phyloP scores from a whole-genome alignment of 306 rosid genomes.

The Casuarina equisetifolia region DNA sequence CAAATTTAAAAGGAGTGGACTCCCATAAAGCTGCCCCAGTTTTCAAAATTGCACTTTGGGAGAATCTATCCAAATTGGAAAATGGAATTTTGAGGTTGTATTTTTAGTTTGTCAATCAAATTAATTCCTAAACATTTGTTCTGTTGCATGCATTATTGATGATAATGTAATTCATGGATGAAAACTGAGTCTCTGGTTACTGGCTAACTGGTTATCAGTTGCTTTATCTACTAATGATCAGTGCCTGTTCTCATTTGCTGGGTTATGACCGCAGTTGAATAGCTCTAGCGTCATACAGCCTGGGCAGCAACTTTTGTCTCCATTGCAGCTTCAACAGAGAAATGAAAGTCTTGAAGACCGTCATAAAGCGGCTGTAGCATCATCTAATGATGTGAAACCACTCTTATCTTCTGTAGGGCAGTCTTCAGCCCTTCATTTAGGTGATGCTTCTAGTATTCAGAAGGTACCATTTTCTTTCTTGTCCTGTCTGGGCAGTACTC shows the following conservation, averaged over 20 bases:
- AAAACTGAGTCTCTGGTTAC: background rate
- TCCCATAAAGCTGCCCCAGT: background rate
- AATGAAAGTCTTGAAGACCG: constrained; percentile 76
- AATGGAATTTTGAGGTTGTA: constrained; percentile 2
- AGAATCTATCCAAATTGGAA: background rate
- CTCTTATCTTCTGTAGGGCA: constrained; percentile 61
- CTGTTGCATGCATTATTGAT: background rate
- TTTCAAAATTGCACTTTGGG: background rate
- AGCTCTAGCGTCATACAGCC: constrained; percentile 55
- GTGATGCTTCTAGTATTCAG: constrained; percentile 52
- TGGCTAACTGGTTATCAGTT: background rate
- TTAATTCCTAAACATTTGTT: background rate
- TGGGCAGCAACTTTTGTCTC: constrained; percentile 57
- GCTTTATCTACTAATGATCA: background rate
- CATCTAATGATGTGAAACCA: constrained; percentile 60
- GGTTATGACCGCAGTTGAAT: constrained; percentile 53
- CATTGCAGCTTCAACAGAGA: constrained; percentile 77
- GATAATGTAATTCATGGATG: background rate
- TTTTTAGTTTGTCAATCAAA: background rate
- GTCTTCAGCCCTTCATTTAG: constrained; percentile 44
- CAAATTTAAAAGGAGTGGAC: background rate
- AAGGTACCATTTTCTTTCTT: constrained; percentile 46
- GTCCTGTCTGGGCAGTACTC: constrained; percentile 6
- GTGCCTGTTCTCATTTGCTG: constrained; percentile 14
- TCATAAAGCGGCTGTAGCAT: constrained; percentile 47